Evolutionary conservation across 768 basidiomycete species (phyloP).

Genomic region (Calocera cornea): DNA sequence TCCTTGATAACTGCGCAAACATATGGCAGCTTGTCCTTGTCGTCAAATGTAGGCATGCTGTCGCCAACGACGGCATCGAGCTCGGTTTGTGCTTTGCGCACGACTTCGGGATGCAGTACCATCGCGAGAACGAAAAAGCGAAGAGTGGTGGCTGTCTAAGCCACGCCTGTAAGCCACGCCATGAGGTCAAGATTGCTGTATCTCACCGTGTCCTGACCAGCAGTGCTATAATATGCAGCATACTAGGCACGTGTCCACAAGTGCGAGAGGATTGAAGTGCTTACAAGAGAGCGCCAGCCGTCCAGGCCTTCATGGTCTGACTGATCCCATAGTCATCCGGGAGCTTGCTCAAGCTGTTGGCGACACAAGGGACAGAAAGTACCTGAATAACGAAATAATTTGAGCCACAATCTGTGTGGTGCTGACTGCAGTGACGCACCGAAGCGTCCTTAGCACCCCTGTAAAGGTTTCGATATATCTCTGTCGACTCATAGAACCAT

Average conservation of each 20-base stretch:
- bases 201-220: neutral
- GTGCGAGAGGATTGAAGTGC: neutral
- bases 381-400: neutral
- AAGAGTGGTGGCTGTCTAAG: neutral
- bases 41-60: conserved; percentile 11
- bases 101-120: conserved; percentile 4
- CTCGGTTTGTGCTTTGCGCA: conserved; percentile 5
- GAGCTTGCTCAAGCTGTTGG: neutral
- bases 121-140: neutral
- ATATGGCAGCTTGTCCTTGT: conserved; percentile 22
- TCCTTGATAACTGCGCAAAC: conserved; percentile 26
- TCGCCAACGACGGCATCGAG: conserved; percentile 7
- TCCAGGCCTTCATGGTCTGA: neutral
- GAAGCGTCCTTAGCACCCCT: neutral
- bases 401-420: neutral
- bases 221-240: neutral
- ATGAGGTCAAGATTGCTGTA: neutral
- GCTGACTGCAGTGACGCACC: neutral
- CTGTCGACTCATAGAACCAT: neutral
- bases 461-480: neutral
- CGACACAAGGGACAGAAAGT: neutral
- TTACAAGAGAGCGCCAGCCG: neutral
- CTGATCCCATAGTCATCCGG: neutral
- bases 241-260: too few species aligned
- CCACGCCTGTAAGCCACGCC: too few species aligned